Evolutionary conservation across 345 rosid genomes (phyloP), one percentile per base, ranked within the genome.

Genomic region (Melaleuca quinquenervia): DNA sequence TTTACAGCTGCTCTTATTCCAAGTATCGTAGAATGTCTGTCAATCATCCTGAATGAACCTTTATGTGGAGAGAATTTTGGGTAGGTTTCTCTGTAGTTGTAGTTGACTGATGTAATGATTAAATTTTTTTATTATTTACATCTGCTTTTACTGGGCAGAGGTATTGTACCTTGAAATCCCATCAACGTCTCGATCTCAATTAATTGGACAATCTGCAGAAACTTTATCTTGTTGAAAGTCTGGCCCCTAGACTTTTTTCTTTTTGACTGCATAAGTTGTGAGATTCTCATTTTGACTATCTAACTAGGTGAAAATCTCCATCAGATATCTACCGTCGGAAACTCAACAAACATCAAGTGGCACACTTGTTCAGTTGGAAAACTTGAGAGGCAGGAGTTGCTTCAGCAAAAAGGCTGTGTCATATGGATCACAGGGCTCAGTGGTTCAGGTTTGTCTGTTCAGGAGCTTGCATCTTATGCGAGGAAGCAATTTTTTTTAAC

Each of bases 351-450:
- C 90, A 92, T 95, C 51, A 89, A 91, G 53, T 95, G 97, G 98
- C 97, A 95, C 86, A 44, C 87, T 78, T 89, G 91, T 89, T 91
- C 96, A 12, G 91, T 95, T 62, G 92, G 85, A 50, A 94, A 92
- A 89, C 64, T 85, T 82, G 93, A 91, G 45, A 93, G 98, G 75
- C 91, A 94, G 84, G 87, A 89, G 32, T 86, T 95, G 87, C 91
- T 94, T 87, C 89, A 92, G 85, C 98, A 95, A 85, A 95, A 92
- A 60, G 98, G 97, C 36, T 95, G 97, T 78, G 95, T 94, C 54
- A 89, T 94, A 52, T 95, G 98, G 98, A 90, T 94, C 84, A 95
- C 96, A 6, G 97, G 98, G 84, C 95, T 95, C 53, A 93, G 97
- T 85, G 98, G 96, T 89, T 95, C 97, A 93, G 97, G 96, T 95